phyloP scores from a whole-genome alignment of 2,329 filamentous ascomycete species.

The Colletotrichum sansevieriae region DNA sequence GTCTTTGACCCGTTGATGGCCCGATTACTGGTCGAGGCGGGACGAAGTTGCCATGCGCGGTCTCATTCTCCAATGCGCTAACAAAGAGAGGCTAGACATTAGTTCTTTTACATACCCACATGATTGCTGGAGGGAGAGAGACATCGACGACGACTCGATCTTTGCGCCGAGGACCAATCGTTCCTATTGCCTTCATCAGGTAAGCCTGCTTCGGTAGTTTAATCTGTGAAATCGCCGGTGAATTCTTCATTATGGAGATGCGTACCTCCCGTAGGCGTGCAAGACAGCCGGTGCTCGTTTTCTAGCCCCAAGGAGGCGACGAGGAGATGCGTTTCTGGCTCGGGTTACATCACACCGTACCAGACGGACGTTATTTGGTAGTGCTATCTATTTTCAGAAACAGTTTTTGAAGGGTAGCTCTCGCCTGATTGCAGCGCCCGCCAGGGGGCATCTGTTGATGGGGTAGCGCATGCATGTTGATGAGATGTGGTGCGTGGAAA shows the following conservation, averaged over 20 bases:
- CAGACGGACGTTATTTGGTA: background rate
- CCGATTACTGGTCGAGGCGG: conserved; percentile 31
- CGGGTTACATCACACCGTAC: conserved; percentile 17
- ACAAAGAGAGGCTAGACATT: background rate
- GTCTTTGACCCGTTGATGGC: conserved; percentile 17
- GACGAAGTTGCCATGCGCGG: conserved; percentile 31
- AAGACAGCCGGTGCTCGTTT: conserved; percentile 24
- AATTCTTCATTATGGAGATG: conserved; percentile 1
- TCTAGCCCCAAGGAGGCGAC: background rate
- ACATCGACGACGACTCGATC: background rate
- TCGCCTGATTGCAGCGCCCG: background rate
- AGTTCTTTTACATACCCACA: background rate
- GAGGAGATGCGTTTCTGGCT: background rate
- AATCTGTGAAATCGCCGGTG: background rate
- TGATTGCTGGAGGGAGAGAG: too few species aligned
- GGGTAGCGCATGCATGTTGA: conserved; percentile 3
- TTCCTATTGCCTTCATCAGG: conserved; percentile 15
- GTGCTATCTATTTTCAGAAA: conserved; percentile 24
- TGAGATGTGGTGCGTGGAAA: conserved; percentile 23
- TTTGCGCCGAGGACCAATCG: conserved; percentile 18
- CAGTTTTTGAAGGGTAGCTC: background rate
- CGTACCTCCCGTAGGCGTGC: background rate
- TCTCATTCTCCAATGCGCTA: background rate
- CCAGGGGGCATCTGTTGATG: background rate
- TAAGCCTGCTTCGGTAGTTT: conserved; percentile 24